Base-by-base conservation (phyloP, 176 grass and related monocot genomes). In the Rhynchospora tenuis region DNA sequence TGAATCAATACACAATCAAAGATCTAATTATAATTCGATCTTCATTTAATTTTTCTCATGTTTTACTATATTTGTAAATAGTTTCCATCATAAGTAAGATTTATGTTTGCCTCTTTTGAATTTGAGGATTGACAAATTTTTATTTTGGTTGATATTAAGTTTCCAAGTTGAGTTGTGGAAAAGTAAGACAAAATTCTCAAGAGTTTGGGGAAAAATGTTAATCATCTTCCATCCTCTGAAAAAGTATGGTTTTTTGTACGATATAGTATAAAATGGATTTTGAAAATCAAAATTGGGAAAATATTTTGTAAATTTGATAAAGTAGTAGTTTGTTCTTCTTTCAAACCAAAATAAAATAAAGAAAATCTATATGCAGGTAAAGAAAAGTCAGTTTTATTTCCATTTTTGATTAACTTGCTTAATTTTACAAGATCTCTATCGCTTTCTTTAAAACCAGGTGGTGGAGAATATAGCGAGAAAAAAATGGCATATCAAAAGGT, bases 391-490 rank as follows among this genome's bases (percentile, higher is more conserved):
- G 43, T 63, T 47, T n/a, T 81, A 8, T 58, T 9, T 81, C 17
- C 13, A 46, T 80, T 19, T 81, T 45, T 63, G 19, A 81, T 45
- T 43, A 28, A 81, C 57, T 13, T 61, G 57, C 57, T 81, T 61
- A 24, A 44, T 61, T 24, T 81, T n/a, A 63, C 56, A n/a, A 16
- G n/a, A 17, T 13, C 31, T 81, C 29, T 63, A 2, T 62, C 56
- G 6, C 33, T 69, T 69, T 19, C 27, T 23, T 73, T 67, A 48
- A 63, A 26, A n/a, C 78, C 88, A 98, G 95, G 89, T 98, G 13
- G 89, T 90, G 82, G 95, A 98, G 83, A 90, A 98, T 65, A 93
- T 98, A 84, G 90, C 95, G 75, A 92, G 95, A 84, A 98, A 94
- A n/a, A 81, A 91, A 91, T 58, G 95, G 95, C 28, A 94, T 98